Base-by-base conservation (phyloP, 306 rosid species). In the Sicyos baderoa region DNA sequence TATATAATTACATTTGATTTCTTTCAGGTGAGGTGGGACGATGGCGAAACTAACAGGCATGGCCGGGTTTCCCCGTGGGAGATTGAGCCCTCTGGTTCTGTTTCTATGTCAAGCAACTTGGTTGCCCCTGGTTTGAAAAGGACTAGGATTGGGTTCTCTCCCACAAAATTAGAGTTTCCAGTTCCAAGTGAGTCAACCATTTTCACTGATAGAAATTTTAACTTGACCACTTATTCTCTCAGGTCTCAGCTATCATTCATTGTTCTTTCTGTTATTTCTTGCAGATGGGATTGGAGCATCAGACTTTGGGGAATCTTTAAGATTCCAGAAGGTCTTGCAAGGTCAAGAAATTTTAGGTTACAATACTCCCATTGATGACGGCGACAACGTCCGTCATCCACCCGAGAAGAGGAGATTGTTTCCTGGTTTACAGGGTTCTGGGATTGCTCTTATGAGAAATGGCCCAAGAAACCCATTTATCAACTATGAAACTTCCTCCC, bases 271-370 rank as follows among this genome's bases (percentile, higher is more conserved):
- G 27, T 77, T 76, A 22, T 66, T 62, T 13, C 25, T 70, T 47
- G 45, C 88, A 94, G 99, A 80, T 80, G 97, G 96, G 68, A 85
- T 85, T 86, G 95, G 91, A 71, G 68, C 83, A 54, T 79, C 90
- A 63, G 99, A 88, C 97, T 90, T 94, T 78, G 96, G 91, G 91
- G 99, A 94, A 82, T 75, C 97, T 27, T 76, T 79, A 48, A 85
- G 96, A 78, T 94, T 94, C 92, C 99, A 79, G 83, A 88, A 90
- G 99, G 99, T 94, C 99, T 94, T 94, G 99, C 99, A 94, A 94
- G 99, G 99, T 94, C 99, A 94, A 94, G 99, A 94, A 94, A 88
- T 94, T 83, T 80, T 77, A 52, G 85, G 91, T 79, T 83, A 77
- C 76, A 89, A 81, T 82, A 76, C 84, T 70, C 88, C 82, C 53